Percentiles rank a stretch among this genome's conserved stretches.
phyloP scores from a whole-genome alignment of 140 eudicot genomes.

The Stevia rebaudiana region DNA sequence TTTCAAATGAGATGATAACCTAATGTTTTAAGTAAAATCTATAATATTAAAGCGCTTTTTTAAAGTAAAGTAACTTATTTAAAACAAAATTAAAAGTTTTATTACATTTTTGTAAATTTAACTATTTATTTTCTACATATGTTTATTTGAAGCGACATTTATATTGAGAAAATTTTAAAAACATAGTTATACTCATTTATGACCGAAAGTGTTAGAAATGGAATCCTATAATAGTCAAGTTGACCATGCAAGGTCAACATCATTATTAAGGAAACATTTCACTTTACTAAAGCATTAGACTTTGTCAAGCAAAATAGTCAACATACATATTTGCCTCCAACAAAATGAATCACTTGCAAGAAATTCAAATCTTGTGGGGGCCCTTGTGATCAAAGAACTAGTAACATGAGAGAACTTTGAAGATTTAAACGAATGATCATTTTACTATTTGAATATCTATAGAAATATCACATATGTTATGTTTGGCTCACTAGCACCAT shows the following conservation, averaged over 20 bases:
- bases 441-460: background rate
- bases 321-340: background rate
- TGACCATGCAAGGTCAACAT: constrained; percentile 7
- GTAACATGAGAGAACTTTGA: background rate
- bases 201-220: background rate
- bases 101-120: too few species aligned
- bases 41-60: too few species aligned
- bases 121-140: too few species aligned
- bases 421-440: background rate
- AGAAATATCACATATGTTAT: background rate
- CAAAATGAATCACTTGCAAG: background rate
- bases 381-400: background rate
- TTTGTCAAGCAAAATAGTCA: background rate
- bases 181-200: background rate
- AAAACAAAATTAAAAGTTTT: too few species aligned
- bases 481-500: background rate
- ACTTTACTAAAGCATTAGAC: background rate
- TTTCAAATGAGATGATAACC: too few species aligned
- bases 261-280: background rate
- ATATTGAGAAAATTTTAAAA: too few species aligned
- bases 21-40: too few species aligned
- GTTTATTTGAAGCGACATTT: too few species aligned
- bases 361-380: background rate
- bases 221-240: constrained; percentile 2
- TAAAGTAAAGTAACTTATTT: too few species aligned